Percentiles rank a stretch among this genome's conserved stretches.
phyloP scores from a whole-genome alignment of 192 early-diverging fungal species.

The Dimargaris cristalligena region DNA sequence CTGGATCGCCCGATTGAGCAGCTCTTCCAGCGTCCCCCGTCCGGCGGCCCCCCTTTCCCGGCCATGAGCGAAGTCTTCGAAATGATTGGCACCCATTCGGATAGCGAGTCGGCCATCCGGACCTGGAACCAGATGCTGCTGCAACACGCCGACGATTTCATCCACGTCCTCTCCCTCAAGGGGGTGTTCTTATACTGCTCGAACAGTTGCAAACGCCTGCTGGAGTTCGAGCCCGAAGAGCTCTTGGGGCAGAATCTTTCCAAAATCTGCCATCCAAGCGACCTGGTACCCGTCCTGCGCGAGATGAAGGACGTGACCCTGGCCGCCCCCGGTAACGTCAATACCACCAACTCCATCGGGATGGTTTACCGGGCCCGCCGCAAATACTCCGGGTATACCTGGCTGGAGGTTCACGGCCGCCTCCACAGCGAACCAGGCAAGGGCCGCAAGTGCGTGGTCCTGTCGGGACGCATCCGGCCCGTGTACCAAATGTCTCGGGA shows the following conservation, averaged over 20 bases:
- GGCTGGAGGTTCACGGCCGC: constrained; percentile 44
- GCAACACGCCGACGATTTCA: constrained; percentile 37
- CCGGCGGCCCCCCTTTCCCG: constrained; percentile 17
- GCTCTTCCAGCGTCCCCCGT: constrained; percentile 20
- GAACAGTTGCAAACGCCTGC: constrained; percentile 19
- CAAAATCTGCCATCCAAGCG: constrained; percentile 44
- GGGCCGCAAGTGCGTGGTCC: constrained; percentile 47
- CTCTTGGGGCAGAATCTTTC: constrained; percentile 38
- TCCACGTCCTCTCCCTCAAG: constrained; percentile 48
- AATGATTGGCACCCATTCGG: constrained; percentile 20
- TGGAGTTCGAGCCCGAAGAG: constrained; percentile 36
- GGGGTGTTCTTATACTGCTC: constrained; percentile 49
- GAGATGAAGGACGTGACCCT: constrained; percentile 35
- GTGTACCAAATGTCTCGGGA: constrained; percentile 23
- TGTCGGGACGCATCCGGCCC: constrained; percentile 35
- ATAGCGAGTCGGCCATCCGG: constrained; percentile 16
- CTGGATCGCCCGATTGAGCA: constrained; percentile 11
- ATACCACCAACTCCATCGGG: constrained; percentile 24
- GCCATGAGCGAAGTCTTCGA: constrained; percentile 20
- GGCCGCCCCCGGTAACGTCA: constrained; percentile 9
- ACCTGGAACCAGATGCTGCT: constrained; percentile 28
- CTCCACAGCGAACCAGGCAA: constrained; percentile 44
- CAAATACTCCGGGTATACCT: constrained; percentile 40
- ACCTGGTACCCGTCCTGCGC: constrained; percentile 46
- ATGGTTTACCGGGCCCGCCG: constrained; percentile 43